Evolutionary conservation across 257 asterid species (phyloP).

Genomic region (Plantago ovata): DNA sequence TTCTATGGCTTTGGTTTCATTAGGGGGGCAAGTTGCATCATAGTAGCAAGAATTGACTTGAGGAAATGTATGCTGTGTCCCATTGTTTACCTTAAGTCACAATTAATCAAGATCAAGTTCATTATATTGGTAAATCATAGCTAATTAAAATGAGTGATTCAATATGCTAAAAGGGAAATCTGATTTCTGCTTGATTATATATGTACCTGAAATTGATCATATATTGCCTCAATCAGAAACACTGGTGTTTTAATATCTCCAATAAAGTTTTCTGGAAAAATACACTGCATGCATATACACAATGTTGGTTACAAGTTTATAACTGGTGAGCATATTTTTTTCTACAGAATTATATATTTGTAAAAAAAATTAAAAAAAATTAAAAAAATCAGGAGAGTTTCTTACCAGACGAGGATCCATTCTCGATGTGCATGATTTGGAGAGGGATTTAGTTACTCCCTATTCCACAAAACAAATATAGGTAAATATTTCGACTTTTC

Average conservation of each 20-base stretch:
- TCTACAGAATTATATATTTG: too few relatives aligned
- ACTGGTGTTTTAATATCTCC: slow-evolving; percentile 13
- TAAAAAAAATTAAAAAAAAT: too few relatives aligned
- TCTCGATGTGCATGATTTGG: slow-evolving; percentile 9
- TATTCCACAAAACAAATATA: background rate
- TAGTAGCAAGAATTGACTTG: background rate
- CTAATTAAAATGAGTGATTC: too few relatives aligned
- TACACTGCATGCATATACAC: slow-evolving; percentile 25
- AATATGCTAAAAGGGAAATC: too few relatives aligned
- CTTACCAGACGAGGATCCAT: slow-evolving; percentile 12
- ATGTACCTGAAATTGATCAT: slow-evolving; percentile 1
- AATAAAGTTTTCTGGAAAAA: slow-evolving; percentile 23
- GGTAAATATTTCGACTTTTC: background rate
- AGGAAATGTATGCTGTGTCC: too few relatives aligned
- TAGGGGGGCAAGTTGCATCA: background rate
- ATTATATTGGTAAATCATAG: too few relatives aligned
- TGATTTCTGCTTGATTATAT: background rate
- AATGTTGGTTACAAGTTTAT: too few relatives aligned
- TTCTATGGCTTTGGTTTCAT: background rate
- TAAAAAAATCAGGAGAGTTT: too few relatives aligned
- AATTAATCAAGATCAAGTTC: too few relatives aligned
- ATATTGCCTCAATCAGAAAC: background rate
- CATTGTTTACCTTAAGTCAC: too few relatives aligned
- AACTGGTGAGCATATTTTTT: too few relatives aligned
- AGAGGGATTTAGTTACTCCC: background rate